Evolutionary conservation across 129 eudicot genomes (phyloP), one percentile per base, ranked within the genome.

Genomic region (Solidago caesia): DNA sequence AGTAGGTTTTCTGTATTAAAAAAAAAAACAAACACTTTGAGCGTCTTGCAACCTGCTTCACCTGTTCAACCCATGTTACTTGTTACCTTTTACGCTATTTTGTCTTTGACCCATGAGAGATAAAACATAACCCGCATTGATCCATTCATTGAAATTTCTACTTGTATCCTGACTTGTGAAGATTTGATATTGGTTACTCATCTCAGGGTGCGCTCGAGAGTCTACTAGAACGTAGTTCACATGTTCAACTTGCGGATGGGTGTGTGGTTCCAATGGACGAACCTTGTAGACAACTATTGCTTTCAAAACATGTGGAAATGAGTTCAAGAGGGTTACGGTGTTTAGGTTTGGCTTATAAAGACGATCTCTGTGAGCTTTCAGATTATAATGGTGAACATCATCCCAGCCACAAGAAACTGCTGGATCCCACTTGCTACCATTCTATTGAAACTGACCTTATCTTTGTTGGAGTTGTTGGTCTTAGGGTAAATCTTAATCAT

Each of bases 181-280:
- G 39, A 63, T 60, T 51, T 51, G 42, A 26, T 29, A 51, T 42
- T 49, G 76, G 48, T 8, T 79, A 14, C 75, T 64, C 83, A 79
- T 33, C 80, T 66, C 84, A 88, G 97, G 95, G 97, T 77, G 97
- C 96, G 25, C 86, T 89, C 56, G 97, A 91, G 88, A 85, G 84
- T 74, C 49, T 86, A 49, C 57, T 92, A 52, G 98, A 87, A 44
- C 87, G 92, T 45, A 84, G 85, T 79, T 82, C 89, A 72, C 87
- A 79, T 4, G 85, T 87, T 46, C 96, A 85, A 80, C 89, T 92
- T 61, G 91, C 88, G 4, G 91, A 92, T 81, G 94, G 96, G 66
- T 84, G 91, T 10, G 66, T 79, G 61, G 85, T 77, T 59, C 82
- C 83, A 7, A 82, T 89, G 41, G 94, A 87, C 64, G 87, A 87